phyloP scores from a whole-genome alignment of 192 early-diverging fungal genomes.

The Coemansia erecta region DNA sequence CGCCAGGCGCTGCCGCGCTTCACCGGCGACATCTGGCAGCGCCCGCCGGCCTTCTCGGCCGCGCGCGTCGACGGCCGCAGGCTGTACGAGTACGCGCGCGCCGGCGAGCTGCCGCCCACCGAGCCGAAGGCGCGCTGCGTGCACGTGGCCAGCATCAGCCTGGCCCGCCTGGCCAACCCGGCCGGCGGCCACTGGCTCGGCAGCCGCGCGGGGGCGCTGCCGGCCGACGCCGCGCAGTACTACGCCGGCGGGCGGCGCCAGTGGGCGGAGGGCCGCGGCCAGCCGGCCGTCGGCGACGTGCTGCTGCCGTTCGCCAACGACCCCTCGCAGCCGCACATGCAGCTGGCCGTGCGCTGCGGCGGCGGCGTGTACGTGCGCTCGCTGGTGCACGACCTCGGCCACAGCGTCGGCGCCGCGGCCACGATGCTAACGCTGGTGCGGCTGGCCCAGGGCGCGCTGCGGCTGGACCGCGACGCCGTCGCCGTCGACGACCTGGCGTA shows the following conservation, averaged over 20 bases:
- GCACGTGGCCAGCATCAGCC: constrained; percentile 16
- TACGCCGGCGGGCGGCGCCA: constrained; percentile 15
- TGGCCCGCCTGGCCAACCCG: constrained; percentile 22
- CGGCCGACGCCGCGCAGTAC: constrained; percentile 13
- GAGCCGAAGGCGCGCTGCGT: constrained; percentile 19
- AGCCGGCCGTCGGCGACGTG: constrained; percentile 12
- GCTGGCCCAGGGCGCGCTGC: constrained; percentile 58
- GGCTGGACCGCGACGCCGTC: constrained; percentile 49
- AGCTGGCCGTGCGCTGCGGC: constrained; percentile 61
- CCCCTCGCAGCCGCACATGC: constrained; percentile 45
- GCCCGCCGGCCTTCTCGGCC: constrained; percentile 72
- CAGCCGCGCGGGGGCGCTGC: constrained; percentile 9
- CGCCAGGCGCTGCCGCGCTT: constrained; percentile 50
- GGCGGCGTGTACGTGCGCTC: constrained; percentile 75
- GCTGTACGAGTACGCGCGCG: constrained; percentile 70
- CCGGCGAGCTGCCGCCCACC: constrained; percentile 24
- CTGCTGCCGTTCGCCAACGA: constrained; percentile 24
- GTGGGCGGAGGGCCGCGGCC: constrained; percentile 8
- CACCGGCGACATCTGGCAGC: constrained; percentile 59
- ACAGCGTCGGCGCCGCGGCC: constrained; percentile 55
- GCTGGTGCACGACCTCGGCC: constrained; percentile 66
- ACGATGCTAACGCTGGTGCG: constrained; percentile 63
- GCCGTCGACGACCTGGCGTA: constrained; percentile 43
- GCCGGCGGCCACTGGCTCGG: constrained; percentile 1
- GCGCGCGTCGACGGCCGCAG: constrained; percentile 65